Evolutionary conservation across 2,329 filamentous ascomycete genomes (phyloP), one percentile per base, ranked within the genome.

Genomic region (Aspergillus sp.): DNA sequence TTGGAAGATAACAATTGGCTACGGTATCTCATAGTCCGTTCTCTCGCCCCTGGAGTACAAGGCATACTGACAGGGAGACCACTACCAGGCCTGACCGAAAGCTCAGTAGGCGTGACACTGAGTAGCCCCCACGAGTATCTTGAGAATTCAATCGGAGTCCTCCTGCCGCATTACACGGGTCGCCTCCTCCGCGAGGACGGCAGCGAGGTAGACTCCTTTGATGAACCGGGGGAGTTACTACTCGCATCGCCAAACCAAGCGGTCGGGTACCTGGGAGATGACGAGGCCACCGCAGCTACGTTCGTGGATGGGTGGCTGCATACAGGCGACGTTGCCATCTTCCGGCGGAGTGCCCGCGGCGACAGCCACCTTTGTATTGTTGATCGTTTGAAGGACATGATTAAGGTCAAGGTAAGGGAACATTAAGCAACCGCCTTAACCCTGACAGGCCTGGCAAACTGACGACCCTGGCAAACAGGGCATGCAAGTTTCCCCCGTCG

Each of bases 401-500:
- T 45, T 12, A 45, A 45, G 14, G 43, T 45, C 21, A 45, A 45
- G 43, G 43, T 45, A 45, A 12, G 25, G 25, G 17, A 41, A 41
- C 11, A 35, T 15, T 7, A 23, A 3, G 19, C 19, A 19, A 19
- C 19, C 19, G 19, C 19, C 19, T 45, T 14, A 8, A 12, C 27
- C 21, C 23, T 12, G n/a, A 4, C 21, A 6, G 14, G 19, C 19
- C 19, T 8, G n/a, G 40, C 4, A 19, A 43, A 43, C 17, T 44
- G 14, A 12, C 25, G 8, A 25, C 1, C 25, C 25, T 25, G 19
- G 25, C 6, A 9, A 48, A 40, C 47, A 53, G 51, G 51, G 51
- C 51, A 41, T 45, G 19, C 51, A 53, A 46, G 51, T 53, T 31
- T 27, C 45, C 51, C 51, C 51, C 3, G 31, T 41, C 11, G 51